Evolutionary conservation across 768 basidiomycete species (phyloP), one percentile per base, ranked within the genome.

Genomic region (Mycena kentingensis): DNA sequence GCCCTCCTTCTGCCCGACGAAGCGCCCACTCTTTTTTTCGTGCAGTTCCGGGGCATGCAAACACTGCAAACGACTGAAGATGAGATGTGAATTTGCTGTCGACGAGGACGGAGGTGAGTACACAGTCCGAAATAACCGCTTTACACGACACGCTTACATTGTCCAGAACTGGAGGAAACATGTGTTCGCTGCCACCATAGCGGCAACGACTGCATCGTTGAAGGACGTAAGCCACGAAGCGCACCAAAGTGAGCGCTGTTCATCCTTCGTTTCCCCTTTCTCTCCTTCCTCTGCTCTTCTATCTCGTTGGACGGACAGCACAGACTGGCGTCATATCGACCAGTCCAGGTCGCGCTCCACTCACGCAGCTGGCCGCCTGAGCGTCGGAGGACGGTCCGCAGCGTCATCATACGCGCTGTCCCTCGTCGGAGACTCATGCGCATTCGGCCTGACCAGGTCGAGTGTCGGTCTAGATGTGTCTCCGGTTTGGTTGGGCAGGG

Each of bases 21-120:
- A 15, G 10, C 8, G 16, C 31, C 31, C 16, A 32, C 31, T n/a
- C 12, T 42, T 11, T 42, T 6, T 10, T 12, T 10, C 18, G 26
- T 11, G 36, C 67, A 92, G 89, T 35, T 83, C 85, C 58, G 88
- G 90, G 51, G 90, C 90, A 36, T 93, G 90, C 68, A 86, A 80
- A 3, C 83, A 92, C 63, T 93, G 90, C 79, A 92, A 90, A 68
- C 87, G 84, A 63, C 82, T 92, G 63, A 93, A 93, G 87, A 93
- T 93, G 90, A 91, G 87, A 76, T 93, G 90, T 71, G 85, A 85
- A 60, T 91, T 92, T 65, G 84, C 41, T 24, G 8, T 10, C 7
- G 41, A 42, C 25, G 21, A 6, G 8, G 41, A 42, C 6, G 41
- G 41, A 24, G 21, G 41, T 42, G 21, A 10, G 21, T 39, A n/a